Percentiles rank a stretch among this genome's conserved stretches.
phyloP scores from a whole-genome alignment of 306 rosid genomes.

The Fagus sylvatica region DNA sequence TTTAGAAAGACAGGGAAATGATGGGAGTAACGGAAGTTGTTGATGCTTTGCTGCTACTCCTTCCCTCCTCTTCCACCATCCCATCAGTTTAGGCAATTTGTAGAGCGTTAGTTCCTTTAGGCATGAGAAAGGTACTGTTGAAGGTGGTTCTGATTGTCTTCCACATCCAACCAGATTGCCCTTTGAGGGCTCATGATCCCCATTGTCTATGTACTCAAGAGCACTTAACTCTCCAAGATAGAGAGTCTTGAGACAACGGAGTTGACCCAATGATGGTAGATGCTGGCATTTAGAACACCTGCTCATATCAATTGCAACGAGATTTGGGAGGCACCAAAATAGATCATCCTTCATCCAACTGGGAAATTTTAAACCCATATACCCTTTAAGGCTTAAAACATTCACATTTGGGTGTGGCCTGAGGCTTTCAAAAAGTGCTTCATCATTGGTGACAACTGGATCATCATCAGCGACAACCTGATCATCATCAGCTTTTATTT shows the following conservation, averaged over 20 bases:
- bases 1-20: conserved; percentile 13
- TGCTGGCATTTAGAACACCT: background rate
- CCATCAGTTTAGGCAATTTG: background rate
- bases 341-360: background rate
- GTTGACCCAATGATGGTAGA: conserved; percentile 8
- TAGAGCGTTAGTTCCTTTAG: background rate
- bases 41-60: background rate
- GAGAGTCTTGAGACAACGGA: conserved; percentile 11
- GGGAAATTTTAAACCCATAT: background rate
- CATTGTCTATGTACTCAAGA: conserved; percentile 6
- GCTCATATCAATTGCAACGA: conserved; percentile 14
- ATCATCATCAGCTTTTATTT: too few relatives aligned
- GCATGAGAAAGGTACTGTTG: conserved; percentile 5
- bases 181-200: background rate
- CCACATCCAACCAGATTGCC: too few relatives aligned
- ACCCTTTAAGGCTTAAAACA: conserved; percentile 6
- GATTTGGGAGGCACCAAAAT: background rate
- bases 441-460: background rate
- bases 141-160: too few relatives aligned
- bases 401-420: background rate
- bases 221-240: conserved; percentile 7
- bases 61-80: conserved; percentile 20
- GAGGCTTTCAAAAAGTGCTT: background rate
- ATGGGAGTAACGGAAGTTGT: background rate
- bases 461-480: too few relatives aligned